Percentiles rank a stretch among this genome's conserved stretches.
These are phyloP conservation scores for Pyracantha coccinea DNA, from an alignment of 331 rosid genomes.

Conservation along the genomic window DNA sequence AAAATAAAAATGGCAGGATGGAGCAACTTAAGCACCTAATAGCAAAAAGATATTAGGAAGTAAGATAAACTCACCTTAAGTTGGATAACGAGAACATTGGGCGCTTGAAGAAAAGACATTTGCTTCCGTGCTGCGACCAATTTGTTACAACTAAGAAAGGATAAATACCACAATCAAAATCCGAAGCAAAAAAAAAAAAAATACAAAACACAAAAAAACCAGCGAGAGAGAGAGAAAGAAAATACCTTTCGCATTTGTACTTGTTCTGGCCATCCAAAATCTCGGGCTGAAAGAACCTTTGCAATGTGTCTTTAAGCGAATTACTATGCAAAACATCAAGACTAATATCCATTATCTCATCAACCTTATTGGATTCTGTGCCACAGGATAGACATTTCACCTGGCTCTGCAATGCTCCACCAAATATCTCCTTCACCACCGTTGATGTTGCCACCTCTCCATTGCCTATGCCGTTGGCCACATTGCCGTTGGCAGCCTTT, in stretches of 20 bases:
- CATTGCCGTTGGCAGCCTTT: conserved; percentile 15
- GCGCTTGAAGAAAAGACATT: conserved; percentile 91
- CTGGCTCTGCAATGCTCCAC: conserved; percentile 99
- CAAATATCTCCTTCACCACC: conserved; percentile 85
- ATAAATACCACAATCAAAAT: conserved; percentile 22
- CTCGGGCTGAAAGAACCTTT: conserved; percentile 87
- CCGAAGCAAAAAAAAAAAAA: not conserved
- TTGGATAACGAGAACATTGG: conserved; percentile 85
- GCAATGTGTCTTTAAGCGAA: conserved; percentile 84
- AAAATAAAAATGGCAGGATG: not conserved
- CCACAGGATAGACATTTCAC: conserved; percentile 93
- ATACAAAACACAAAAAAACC: not conserved
- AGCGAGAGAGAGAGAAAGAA: not conserved
- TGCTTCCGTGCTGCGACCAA: conserved; percentile 93
- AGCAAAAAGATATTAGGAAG: not conserved
- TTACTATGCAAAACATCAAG: conserved; percentile 90
- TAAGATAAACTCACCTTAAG: conserved; percentile 61
- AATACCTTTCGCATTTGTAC: conserved; percentile 88
- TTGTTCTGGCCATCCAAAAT: conserved; percentile 87
- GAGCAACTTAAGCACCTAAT: not conserved
- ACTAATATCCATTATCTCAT: conserved; percentile 98
- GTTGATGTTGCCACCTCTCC: conserved; percentile 6
- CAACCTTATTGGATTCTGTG: conserved; percentile 93
- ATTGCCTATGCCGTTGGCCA: conserved; percentile 10
- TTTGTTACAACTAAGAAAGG: conserved; percentile 68